Conservation (phyloP, 2,329 filamentous ascomycete species). For the Pezicula radicicola region DNA sequence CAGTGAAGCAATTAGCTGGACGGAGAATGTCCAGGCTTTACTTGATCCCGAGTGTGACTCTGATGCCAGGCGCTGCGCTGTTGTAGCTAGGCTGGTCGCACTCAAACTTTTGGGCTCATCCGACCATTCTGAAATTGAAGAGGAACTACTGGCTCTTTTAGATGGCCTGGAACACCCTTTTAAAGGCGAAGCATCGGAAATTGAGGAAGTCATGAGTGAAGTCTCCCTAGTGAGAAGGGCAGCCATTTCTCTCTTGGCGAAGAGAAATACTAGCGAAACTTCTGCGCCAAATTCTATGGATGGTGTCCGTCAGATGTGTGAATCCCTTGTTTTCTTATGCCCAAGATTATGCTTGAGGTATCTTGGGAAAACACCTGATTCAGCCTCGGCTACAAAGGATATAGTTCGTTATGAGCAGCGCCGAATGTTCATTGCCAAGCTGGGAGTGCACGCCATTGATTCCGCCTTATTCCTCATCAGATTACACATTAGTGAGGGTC, state of each 20-base stretch:
- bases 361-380: conserved; percentile 54
- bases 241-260: conserved; percentile 44
- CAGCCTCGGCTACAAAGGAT: conserved; percentile 52
- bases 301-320: conserved; percentile 38
- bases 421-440: conserved; percentile 42
- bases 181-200: conserved; percentile 54
- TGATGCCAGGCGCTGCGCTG: conserved; percentile 37
- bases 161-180: conserved; percentile 55
- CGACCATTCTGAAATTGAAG: conserved; percentile 34
- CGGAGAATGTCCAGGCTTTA: conserved; percentile 36
- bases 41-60: conserved; percentile 20
- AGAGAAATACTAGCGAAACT: conserved; percentile 9
- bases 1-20: conserved; percentile 54
- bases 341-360: conserved; percentile 60
- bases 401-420: conserved; percentile 60
- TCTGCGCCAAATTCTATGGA: conserved; percentile 6
- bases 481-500: conserved; percentile 43
- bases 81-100: conserved; percentile 53
- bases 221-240: conserved; percentile 54
- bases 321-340: conserved; percentile 54
- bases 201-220: conserved; percentile 58
- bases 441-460: conserved; percentile 56
- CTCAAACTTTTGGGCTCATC: conserved; percentile 46
- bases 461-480: conserved; percentile 57
- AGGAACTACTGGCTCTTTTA: conserved; percentile 45